Base-by-base conservation (phyloP, 2,329 filamentous ascomycete genomes). In the Penicillium sclerotiorum region DNA sequence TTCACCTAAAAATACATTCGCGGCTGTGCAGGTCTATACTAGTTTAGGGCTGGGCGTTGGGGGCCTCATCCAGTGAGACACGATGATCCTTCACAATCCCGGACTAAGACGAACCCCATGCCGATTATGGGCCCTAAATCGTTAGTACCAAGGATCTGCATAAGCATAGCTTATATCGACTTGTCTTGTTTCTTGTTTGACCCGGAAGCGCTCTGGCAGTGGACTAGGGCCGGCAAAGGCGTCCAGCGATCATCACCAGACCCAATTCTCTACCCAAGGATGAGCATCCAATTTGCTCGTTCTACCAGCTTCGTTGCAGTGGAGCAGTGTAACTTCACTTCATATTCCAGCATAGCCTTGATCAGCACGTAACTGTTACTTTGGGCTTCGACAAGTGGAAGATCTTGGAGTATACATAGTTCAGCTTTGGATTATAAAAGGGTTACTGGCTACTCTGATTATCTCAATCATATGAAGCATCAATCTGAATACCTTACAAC, bases 171-270 rank as follows among this genome's bases (percentile, higher is more conserved):
- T 15, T 17, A 27, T 25, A 9, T 15, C n/a, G 25, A 15, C 12
- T n/a, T n/a, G n/a, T n/a, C 13, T 15, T 9, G n/a, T 20, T 15
- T 21, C 11, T 11, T 12, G 11, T 30, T 20, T 12, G 7, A 17
- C 15, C 13, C 25, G 12, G 28, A 25, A 12, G 23, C 7, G 22
- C 38, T 15, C 13, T 25, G 13, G 3, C 6, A 35, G 15, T 15
- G 6, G 15, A n/a, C 8, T 15, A 27, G 35, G 44, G 42, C 47
- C 35, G 30, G 30, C 12, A 25, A 50, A 46, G 48, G 48, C 48
- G 42, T 47, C 38, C 43, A 38, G 11, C 37, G 4, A 33, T 25
- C 38, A 18, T 20, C 17, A 9, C 17, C 17, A n/a, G n/a, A 8
- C 8, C 39, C 18, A 32, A 15, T 25, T 22, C 11, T 20, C 8